A percentile compares a stretch with the other conserved stretches of the same genome.
Conservation (phyloP, 1,284 basidiomycete species). For the Athelia sp. region DNA sequence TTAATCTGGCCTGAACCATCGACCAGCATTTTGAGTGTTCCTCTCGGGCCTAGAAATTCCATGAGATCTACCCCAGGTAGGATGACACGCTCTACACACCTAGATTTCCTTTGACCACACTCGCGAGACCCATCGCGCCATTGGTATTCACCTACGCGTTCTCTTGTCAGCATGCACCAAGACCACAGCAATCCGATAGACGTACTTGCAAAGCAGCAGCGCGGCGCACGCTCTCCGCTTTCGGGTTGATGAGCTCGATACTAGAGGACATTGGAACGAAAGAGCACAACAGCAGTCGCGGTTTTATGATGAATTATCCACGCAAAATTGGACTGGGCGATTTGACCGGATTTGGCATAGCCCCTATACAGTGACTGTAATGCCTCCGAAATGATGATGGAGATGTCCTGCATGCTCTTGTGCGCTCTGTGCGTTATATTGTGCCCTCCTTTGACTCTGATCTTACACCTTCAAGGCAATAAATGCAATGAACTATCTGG, state of each 20-base stretch:
- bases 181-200: slow-evolving; percentile 15
- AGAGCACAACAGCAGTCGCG: too few species aligned
- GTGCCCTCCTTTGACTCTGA: too few species aligned
- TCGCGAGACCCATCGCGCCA: slow-evolving; percentile 96
- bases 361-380: too few species aligned
- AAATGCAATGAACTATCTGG: slow-evolving; percentile 65
- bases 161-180: slow-evolving; percentile 5
- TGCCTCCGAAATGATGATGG: too few species aligned
- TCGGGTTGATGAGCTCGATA: slow-evolving; percentile 92
- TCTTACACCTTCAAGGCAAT: too few species aligned
- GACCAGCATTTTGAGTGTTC: slow-evolving; percentile 99
- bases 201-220: slow-evolving; percentile 91
- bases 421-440: too few species aligned
- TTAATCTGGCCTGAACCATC: slow-evolving; percentile 99
- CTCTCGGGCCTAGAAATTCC: slow-evolving; percentile 70
- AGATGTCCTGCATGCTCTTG: too few species aligned
- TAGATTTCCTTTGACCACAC: slow-evolving; percentile 95
- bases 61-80: not conserved
- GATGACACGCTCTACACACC: slow-evolving; percentile 44
- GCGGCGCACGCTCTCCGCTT: slow-evolving; percentile 92
- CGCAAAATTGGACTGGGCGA: too few species aligned
- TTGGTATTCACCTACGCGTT: slow-evolving; percentile 72
- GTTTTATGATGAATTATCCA: too few species aligned
- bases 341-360: too few species aligned
- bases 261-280: slow-evolving; percentile 59